Evolutionary conservation across 2,329 filamentous ascomycete species (phyloP).

Genomic region (Helotiales sp.): DNA sequence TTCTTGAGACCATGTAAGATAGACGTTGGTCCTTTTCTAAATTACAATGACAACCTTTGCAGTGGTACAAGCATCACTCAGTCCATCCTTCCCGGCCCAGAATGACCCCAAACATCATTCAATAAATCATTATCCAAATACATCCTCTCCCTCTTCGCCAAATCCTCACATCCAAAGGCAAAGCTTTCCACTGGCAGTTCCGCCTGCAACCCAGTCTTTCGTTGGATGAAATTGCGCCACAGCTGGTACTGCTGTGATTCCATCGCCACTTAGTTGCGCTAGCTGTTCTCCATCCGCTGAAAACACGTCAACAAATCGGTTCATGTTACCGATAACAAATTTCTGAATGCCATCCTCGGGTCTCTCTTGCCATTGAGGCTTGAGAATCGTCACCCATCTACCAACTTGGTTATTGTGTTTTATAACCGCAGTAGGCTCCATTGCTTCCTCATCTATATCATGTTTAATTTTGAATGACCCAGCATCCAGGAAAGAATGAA

Average conservation of each 20-base stretch:
- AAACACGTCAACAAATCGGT: conserved; percentile 91
- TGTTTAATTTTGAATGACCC: conserved; percentile 58
- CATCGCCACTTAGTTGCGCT: conserved; percentile 83
- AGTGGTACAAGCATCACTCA: background rate
- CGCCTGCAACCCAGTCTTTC: conserved; percentile 88
- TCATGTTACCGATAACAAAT: conserved; percentile 96
- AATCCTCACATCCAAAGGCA: conserved; percentile 76
- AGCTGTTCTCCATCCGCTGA: conserved; percentile 80
- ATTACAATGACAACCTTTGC: too few relatives aligned
- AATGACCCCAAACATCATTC: background rate
- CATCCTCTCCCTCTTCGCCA: too few relatives aligned
- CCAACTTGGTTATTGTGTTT: conserved; percentile 95
- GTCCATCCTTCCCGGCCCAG: background rate
- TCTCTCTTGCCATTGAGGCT: conserved; percentile 82
- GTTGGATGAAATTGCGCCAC: conserved; percentile 89
- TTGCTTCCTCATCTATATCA: conserved; percentile 57
- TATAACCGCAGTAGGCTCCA: conserved; percentile 69
- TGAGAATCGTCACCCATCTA: conserved; percentile 83
- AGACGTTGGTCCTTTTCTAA: too few relatives aligned
- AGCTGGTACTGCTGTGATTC: conserved; percentile 91
- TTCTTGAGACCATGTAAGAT: too few relatives aligned
- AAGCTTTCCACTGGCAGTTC: conserved; percentile 88
- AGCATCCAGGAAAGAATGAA: conserved; percentile 74
- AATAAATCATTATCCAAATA: background rate
- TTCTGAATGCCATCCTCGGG: conserved; percentile 80